These are phyloP conservation scores for slime mould (Dictyostelium discoideum) DNA, from an alignment of 78 protist species.

Conservation along the genomic window dicty_2.7 NC_007089.4:5289501-5290000, in stretches of 20 bases:
- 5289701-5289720: not conserved
- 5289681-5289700: not conserved
- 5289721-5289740: not conserved
- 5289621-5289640: not conserved
- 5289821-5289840: not conserved
- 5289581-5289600: not conserved
- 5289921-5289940: not conserved
- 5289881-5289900: not conserved
- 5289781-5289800: not conserved
- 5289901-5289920: not conserved
- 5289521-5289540: not conserved
- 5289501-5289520: not conserved
- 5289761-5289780: not conserved
- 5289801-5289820: not conserved
- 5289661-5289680: too few relatives aligned
- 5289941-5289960: not conserved
- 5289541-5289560: not conserved
- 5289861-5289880: not conserved
- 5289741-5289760: not conserved
- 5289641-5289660: not conserved
- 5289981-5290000: not conserved
- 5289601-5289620: not conserved
- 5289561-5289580: not conserved
- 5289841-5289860: not conserved
- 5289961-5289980: not conserved